phyloP scores from a whole-genome alignment of 805 yeast genomes.

The Metschnikowia rubicola region DNA sequence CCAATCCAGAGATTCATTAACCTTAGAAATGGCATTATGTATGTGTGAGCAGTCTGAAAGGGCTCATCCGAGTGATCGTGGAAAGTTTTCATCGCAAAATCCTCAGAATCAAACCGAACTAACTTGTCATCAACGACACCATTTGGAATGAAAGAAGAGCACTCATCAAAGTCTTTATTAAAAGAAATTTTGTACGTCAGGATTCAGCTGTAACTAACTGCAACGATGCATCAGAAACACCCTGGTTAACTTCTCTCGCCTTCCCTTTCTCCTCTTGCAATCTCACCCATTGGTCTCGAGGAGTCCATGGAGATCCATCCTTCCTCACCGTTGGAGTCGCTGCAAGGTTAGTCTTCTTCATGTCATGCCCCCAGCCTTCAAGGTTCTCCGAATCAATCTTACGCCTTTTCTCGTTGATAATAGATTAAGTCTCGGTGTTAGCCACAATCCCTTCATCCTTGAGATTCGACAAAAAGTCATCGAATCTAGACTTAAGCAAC shows the following conservation, averaged over 20 bases:
- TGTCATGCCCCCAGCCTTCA: neutral
- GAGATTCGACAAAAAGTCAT: too few relatives aligned
- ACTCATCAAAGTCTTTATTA: neutral
- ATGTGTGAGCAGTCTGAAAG: too few relatives aligned
- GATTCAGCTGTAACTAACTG: too few relatives aligned
- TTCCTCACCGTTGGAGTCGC: neutral
- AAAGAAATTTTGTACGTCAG: too few relatives aligned
- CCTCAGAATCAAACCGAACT: neutral
- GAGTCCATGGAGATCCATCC: neutral
- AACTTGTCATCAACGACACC: neutral
- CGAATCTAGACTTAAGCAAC: too few relatives aligned
- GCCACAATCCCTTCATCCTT: neutral
- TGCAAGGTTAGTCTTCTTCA: neutral
- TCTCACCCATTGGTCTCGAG: neutral
- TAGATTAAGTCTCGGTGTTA: neutral
- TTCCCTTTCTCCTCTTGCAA: neutral
- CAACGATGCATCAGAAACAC: too few relatives aligned
- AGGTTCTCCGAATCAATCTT: neutral
- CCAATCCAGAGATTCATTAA: too few relatives aligned
- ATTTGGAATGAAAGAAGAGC: neutral
- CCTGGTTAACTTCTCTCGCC: neutral
- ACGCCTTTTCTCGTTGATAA: neutral
- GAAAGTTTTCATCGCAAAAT: too few relatives aligned
- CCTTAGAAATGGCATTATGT: too few relatives aligned
- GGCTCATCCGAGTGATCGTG: too few relatives aligned